phyloP scores from a whole-genome alignment of 768 basidiomycete species.

The Dentipellis fragilis region DNA sequence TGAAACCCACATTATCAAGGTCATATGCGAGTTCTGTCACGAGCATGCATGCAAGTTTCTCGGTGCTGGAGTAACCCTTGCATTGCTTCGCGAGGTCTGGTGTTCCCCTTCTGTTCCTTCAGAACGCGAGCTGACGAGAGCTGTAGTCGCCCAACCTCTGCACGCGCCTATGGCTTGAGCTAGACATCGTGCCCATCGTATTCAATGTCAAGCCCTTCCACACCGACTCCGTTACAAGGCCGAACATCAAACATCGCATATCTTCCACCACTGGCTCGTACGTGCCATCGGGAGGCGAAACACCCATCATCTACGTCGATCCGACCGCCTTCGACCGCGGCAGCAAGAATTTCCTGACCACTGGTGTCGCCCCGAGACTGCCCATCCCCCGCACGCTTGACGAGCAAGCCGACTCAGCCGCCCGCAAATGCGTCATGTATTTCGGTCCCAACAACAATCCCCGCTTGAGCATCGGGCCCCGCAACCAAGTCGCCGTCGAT shows the following conservation, averaged over 20 bases:
- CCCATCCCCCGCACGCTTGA: conserved; percentile 72
- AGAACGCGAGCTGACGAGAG: conserved; percentile 11
- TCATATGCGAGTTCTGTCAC: conserved; percentile 58
- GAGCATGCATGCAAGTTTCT: conserved; percentile 84
- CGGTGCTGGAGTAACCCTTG: conserved; percentile 68
- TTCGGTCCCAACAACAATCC: conserved; percentile 80
- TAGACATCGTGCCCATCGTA: conserved; percentile 78
- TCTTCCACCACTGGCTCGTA: conserved; percentile 74
- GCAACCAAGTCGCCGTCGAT: conserved; percentile 85
- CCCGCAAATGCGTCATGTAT: conserved; percentile 76
- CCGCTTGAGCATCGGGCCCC: conserved; percentile 68
- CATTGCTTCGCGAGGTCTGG: conserved; percentile 57
- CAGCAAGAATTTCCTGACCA: conserved; percentile 25
- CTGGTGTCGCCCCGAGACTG: conserved; percentile 43
- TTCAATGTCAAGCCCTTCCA: conserved; percentile 82
- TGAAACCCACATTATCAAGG: conserved; percentile 52
- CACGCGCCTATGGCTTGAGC: conserved; percentile 73
- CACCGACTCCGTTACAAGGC: conserved; percentile 67
- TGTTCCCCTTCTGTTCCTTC: neutral
- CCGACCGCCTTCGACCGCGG: conserved; percentile 34
- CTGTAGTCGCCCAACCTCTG: conserved; percentile 67
- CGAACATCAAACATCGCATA: conserved; percentile 75
- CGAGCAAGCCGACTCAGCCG: conserved; percentile 81
- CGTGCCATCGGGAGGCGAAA: conserved; percentile 67
- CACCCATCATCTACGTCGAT: conserved; percentile 62